Evolutionary conservation across 139 green algal genomes (phyloP).

Genomic region (Chlorella sp.): DNA sequence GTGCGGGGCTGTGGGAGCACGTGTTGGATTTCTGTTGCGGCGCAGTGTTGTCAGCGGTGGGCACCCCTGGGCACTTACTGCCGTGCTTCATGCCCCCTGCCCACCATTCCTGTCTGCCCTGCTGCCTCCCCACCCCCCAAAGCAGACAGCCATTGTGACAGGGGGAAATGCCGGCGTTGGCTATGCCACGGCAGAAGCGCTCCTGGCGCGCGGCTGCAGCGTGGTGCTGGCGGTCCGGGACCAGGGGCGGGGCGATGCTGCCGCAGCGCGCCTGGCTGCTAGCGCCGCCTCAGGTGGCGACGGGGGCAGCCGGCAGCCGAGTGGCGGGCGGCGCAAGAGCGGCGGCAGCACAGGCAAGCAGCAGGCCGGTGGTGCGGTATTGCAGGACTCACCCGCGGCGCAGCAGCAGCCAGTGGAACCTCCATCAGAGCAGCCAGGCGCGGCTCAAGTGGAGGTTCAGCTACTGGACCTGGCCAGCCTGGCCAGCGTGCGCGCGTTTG

Average conservation of each 20-base stretch:
- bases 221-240: conserved; percentile 50
- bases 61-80: not conserved
- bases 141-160: conserved; percentile 42
- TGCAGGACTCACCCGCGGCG: not conserved
- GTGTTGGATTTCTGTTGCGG: not conserved
- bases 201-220: conserved; percentile 37
- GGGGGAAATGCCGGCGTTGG: conserved; percentile 51
- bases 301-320: not conserved
- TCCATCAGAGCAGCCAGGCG: conserved; percentile 1
- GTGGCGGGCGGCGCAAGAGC: not conserved
- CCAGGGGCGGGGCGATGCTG: conserved; percentile 7
- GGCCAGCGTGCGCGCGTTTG: conserved; percentile 57
- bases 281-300: not conserved
- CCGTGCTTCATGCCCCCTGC: too few species aligned
- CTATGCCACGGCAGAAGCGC: conserved; percentile 35
- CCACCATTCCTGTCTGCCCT: too few species aligned
- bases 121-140: not conserved
- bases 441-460: conserved; percentile 42
- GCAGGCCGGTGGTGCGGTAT: not conserved
- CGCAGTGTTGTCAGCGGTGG: not conserved
- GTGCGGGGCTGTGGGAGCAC: not conserved
- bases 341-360: not conserved
- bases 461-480: conserved; percentile 65
- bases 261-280: conserved; percentile 17
- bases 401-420: not conserved